phyloP scores from a whole-genome alignment of 202 grass and related monocot genomes.

The Elaeis oleifera region DNA sequence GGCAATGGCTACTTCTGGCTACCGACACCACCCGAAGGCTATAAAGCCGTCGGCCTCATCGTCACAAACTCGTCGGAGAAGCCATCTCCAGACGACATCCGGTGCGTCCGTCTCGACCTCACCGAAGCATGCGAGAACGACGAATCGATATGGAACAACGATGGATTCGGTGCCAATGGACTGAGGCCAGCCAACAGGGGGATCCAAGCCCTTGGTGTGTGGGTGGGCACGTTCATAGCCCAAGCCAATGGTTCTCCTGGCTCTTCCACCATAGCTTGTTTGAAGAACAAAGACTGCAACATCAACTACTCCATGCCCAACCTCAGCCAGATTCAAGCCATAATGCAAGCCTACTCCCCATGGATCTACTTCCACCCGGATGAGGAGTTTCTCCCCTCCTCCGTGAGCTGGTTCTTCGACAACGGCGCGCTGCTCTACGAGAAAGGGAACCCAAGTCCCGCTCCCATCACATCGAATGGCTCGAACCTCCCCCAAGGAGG shows the following conservation, averaged over 20 bases:
- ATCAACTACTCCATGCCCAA: constrained; percentile 42
- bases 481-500: constrained; percentile 74
- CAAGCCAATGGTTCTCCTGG: constrained; percentile 13
- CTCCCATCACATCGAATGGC: constrained; percentile 44
- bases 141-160: constrained; percentile 40
- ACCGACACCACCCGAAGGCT: constrained; percentile 46
- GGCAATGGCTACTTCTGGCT: constrained; percentile 69
- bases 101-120: constrained; percentile 61
- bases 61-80: constrained; percentile 46
- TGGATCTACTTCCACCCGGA: constrained; percentile 59
- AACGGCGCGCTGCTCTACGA: constrained; percentile 71
- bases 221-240: constrained; percentile 42
- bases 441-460: constrained; percentile 37
- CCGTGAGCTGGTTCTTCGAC: constrained; percentile 72
- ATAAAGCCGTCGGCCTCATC: constrained; percentile 40
- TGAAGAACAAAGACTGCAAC: constrained; percentile 47
- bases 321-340: constrained; percentile 41
- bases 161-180: constrained; percentile 30
- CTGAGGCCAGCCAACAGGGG: constrained; percentile 39
- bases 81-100: constrained; percentile 39
- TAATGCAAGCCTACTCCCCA: constrained; percentile 61
- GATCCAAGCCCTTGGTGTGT: constrained; percentile 46
- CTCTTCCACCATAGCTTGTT: constrained; percentile 31
- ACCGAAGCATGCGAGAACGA: constrained; percentile 55
- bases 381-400: constrained; percentile 55